Evolutionary conservation across 768 basidiomycete species (phyloP).

Genomic region (Nevesoporus exiguus): DNA sequence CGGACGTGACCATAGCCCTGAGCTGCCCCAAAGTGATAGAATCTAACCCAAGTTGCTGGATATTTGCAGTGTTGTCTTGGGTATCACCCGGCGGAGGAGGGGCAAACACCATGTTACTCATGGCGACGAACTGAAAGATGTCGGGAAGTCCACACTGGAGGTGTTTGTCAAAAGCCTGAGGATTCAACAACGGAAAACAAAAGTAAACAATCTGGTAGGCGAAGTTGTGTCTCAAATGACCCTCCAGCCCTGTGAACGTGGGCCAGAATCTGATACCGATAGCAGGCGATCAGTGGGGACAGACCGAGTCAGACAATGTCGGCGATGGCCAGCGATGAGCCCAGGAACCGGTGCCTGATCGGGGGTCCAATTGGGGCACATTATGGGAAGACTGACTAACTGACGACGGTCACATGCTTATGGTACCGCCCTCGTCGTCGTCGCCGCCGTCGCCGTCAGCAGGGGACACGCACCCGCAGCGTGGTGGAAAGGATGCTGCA

Average conservation of each 20-base stretch:
- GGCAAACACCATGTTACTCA: constrained; percentile 34
- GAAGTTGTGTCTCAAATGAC: too few relatives aligned
- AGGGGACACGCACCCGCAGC: constrained; percentile 14
- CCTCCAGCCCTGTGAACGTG: neutral
- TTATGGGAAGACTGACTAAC: constrained; percentile 9
- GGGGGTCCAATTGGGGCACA: constrained; percentile 12
- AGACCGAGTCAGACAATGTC: constrained; percentile 9
- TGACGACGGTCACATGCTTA: neutral
- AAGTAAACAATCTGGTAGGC: constrained; percentile 16
- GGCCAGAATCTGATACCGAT: constrained; percentile 16
- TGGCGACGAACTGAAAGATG: neutral
- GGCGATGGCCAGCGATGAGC: constrained; percentile 22
- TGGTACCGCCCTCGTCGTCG: neutral
- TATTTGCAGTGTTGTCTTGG: constrained; percentile 29
- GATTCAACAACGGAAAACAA: constrained; percentile 26
- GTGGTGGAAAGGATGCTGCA: constrained; percentile 1
- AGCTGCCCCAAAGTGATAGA: constrained; percentile 82
- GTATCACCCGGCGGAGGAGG: constrained; percentile 26
- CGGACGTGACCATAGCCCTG: constrained; percentile 65
- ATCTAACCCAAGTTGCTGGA: constrained; percentile 49
- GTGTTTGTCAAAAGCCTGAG: constrained; percentile 27
- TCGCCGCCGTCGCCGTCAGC: constrained; percentile 3
- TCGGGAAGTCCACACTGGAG: neutral
- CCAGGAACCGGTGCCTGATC: constrained; percentile 15
- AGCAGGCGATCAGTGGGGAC: neutral